Evolutionary conservation across 495 filamentous ascomycete genomes (phyloP), one percentile per base, ranked within the genome.

Genomic region (Xylaria castorea): DNA sequence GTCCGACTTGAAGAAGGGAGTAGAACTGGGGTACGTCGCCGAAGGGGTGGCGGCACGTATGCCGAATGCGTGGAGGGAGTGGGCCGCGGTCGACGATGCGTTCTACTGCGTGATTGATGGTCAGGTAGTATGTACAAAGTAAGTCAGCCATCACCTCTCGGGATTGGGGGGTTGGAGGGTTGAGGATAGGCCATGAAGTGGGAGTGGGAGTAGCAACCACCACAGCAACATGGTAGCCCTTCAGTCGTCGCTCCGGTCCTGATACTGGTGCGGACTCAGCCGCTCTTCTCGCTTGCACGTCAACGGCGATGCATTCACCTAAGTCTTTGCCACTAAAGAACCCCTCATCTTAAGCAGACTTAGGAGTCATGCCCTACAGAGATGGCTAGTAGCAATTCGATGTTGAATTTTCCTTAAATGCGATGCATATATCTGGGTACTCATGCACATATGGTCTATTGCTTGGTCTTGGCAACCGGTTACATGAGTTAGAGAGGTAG

Each of bases 31-130:
- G 38, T 66, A 71, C 30, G 76, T 82, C 2, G 79, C 75, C 27
- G 77, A 82, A 62, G 75, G 75, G 64, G 79, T 80, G 36, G 60
- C 82, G 38, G 83, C 82, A 36, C 77, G 81, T 65, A 84, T 85
- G 81, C 74, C 76, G 16, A 70, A 76, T 62, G 83, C 76, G 32
- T 86, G 83, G 83, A 73, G 80, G 73, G 76, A 77, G 72, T 86
- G 82, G 82, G 78, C 74, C 7, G 74, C 69, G 67, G 72, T 42
- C 53, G 79, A 79, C 14, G 81, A 83, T 75, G 81, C 76, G 32
- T 57, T 66, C 48, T 71, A 65, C 36, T 66, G 38, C 8, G 9
- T 58, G 11, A 22, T 60, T 58, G 61, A 71, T 66, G 51, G 70
- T 1, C 60, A 71, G 50, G 27, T 71, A 1, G 34, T 71, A 16